phyloP scores from a whole-genome alignment of 345 rosid genomes.

The Cardiospermum halicacabum region DNA sequence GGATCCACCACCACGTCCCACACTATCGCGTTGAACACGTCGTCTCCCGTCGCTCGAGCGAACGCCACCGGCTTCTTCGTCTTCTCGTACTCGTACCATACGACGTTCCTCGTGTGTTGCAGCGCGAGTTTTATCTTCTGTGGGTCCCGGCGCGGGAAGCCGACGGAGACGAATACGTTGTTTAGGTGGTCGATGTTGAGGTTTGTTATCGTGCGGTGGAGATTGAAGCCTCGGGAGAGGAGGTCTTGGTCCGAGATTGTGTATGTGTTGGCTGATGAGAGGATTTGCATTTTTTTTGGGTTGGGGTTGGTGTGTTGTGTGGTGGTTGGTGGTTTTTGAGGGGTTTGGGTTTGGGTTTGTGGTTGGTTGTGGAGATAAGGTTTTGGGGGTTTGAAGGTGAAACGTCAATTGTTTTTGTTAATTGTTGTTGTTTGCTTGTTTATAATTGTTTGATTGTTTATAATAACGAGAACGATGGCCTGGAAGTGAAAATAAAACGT shows the following conservation, averaged over 20 bases:
- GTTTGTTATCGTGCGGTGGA: conserved; percentile 52
- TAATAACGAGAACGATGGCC: too few species aligned
- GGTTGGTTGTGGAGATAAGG: too few species aligned
- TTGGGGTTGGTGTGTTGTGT: conserved; percentile 11
- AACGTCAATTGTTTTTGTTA: too few species aligned
- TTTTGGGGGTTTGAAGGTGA: too few species aligned
- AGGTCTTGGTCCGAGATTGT: conserved; percentile 66
- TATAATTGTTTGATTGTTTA: too few species aligned
- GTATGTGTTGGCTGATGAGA: conserved; percentile 28
- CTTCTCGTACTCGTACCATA: conserved; percentile 65
- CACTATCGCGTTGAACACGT: conserved; percentile 86
- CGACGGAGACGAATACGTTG: conserved; percentile 73
- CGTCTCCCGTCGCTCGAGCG: conserved; percentile 86
- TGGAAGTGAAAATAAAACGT: too few species aligned
- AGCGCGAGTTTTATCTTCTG: conserved; percentile 63
- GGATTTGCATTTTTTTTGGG: too few species aligned
- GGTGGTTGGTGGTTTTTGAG: conserved; percentile 21
- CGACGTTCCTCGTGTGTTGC: conserved; percentile 60
- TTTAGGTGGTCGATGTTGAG: conserved; percentile 76
- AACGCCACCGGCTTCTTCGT: conserved; percentile 75
- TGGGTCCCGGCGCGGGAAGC: conserved; percentile 85
- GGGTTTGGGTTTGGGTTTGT: too few species aligned
- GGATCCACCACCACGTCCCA: conserved; percentile 99
- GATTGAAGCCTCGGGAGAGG: conserved; percentile 59
- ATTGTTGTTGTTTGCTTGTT: too few species aligned